Base-by-base conservation (phyloP, 371 early-diverging fungal genomes). In the Mortierella sp. region DNA sequence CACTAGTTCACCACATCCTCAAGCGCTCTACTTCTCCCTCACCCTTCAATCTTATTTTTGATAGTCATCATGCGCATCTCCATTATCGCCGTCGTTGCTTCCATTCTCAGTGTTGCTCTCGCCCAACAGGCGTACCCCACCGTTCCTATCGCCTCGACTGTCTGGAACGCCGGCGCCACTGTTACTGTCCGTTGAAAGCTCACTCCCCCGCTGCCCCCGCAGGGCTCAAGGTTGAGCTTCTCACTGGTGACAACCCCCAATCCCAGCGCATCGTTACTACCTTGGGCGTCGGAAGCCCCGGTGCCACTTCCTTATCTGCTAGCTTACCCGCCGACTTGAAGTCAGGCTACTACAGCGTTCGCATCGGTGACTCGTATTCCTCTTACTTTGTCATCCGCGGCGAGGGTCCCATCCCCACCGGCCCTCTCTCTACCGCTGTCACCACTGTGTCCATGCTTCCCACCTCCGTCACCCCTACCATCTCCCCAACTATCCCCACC, bases 41-140 rank as follows among this genome's bases (percentile, higher is more conserved):
- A 46, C 19, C 13, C 59, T 43, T 8, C 24, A n/a, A 57, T n/a
- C 28, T 16, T 59, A 24, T 14, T 28, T 6, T 64, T 21, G 9
- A 57, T 57, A 61, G 2, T 31, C 37, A 69, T 51, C 55, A 76
- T 76, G 76, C 76, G 76, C 31, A 71, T 76, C 71, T 71, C 77
- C n/a, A 37, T 71, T 37, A 10, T 71, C 9, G 77, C 71, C 46
- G 16, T 71, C 34, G 71, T 55, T 48, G 77, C 71, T 11, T 31
- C 59, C 28, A n/a, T 76, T n/a, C 59, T 71, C 21, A 71, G 71
- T 40, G 31, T 70, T n/a, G 71, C 55, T 59, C 57, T 76, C 16
- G 71, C 77, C 21, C 40, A 76, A 4, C 57, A 76, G 24, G 71
- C 71, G 10, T 71, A 31, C 37, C 71, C 71, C 37, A 71, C 77